Conservation (phyloP, 2,329 filamentous ascomycete species). For the Pyricularia grisea region DNA sequence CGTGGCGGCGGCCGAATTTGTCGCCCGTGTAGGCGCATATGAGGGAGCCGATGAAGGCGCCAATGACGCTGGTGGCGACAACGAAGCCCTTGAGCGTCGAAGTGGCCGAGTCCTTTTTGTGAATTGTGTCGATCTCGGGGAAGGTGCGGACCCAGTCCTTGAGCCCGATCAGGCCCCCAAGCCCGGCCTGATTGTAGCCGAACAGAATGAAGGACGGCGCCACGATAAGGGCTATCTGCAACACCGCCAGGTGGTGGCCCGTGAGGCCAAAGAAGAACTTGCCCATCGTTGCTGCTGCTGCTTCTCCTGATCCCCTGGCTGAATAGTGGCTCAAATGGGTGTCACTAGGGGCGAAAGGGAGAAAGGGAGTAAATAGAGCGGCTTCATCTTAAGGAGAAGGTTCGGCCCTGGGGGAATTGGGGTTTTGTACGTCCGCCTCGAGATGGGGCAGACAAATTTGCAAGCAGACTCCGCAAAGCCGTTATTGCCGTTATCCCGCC, state of each 20-base stretch:
- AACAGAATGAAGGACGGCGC: conserved; percentile 30
- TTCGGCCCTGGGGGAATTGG: too few relatives aligned
- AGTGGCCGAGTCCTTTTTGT: conserved; percentile 29
- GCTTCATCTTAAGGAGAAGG: too few relatives aligned
- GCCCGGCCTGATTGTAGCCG: conserved; percentile 41
- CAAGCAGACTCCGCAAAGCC: too few relatives aligned
- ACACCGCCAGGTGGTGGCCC: conserved; percentile 10
- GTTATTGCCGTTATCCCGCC: too few relatives aligned
- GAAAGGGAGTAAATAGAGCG: too few relatives aligned
- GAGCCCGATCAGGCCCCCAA: conserved; percentile 29
- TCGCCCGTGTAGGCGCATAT: conserved; percentile 27
- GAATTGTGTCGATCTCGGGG: conserved; percentile 36
- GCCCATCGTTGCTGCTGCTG: too few relatives aligned
- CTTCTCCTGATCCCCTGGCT: too few relatives aligned
- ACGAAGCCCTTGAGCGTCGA: conserved; percentile 17
- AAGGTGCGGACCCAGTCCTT: conserved; percentile 31
- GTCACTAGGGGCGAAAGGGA: too few relatives aligned
- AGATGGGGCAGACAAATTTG: too few relatives aligned
- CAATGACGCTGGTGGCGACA: conserved; percentile 13
- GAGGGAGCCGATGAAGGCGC: conserved; percentile 13
- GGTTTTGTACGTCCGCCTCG: too few relatives aligned
- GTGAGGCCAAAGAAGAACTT: conserved; percentile 9
- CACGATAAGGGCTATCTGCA: conserved; percentile 13
- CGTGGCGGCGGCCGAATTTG: conserved; percentile 36
- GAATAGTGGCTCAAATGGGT: too few relatives aligned